Conservation (phyloP, 2,329 filamentous ascomycete species). For the Alternaria arbusti region DNA sequence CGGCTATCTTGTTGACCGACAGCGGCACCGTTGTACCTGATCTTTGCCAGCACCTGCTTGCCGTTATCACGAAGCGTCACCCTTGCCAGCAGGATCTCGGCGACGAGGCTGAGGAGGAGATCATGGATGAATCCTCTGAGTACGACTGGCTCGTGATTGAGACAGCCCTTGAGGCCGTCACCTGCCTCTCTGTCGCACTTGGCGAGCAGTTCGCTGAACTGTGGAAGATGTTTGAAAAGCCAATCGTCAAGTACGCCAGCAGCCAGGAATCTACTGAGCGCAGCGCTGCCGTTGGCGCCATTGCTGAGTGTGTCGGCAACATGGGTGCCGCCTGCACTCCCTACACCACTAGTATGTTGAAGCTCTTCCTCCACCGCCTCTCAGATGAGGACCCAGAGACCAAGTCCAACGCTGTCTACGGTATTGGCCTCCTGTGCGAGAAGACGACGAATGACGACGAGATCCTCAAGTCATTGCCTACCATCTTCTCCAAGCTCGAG, state of each 20-base stretch:
- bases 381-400: conserved; percentile 89
- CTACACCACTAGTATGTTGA: conserved; percentile 77
- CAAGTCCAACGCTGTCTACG: conserved; percentile 95
- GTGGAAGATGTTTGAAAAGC: conserved; percentile 96
- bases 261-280: conserved; percentile 87
- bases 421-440: conserved; percentile 81
- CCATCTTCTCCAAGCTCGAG: conserved; percentile 85
- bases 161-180: conserved; percentile 88
- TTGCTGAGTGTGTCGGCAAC: conserved; percentile 87
- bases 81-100: conserved; percentile 91
- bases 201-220: conserved; percentile 82
- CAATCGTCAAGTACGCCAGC: conserved; percentile 83
- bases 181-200: conserved; percentile 81
- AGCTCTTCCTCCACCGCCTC: conserved; percentile 83
- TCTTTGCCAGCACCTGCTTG: conserved; percentile 74
- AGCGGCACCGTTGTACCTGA: conserved; percentile 71
- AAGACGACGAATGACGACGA: conserved; percentile 77
- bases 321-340: conserved; percentile 83
- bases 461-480: conserved; percentile 75
- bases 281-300: conserved; percentile 86
- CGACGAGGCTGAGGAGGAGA: conserved; percentile 74
- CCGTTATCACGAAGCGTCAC: conserved; percentile 88
- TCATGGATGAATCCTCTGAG: conserved; percentile 78
- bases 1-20: conserved; percentile 77
- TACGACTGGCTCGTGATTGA: conserved; percentile 98